phyloP scores from a whole-genome alignment of 2,329 filamentous ascomycete genomes.

The Ceratocystis smalleyi region DNA sequence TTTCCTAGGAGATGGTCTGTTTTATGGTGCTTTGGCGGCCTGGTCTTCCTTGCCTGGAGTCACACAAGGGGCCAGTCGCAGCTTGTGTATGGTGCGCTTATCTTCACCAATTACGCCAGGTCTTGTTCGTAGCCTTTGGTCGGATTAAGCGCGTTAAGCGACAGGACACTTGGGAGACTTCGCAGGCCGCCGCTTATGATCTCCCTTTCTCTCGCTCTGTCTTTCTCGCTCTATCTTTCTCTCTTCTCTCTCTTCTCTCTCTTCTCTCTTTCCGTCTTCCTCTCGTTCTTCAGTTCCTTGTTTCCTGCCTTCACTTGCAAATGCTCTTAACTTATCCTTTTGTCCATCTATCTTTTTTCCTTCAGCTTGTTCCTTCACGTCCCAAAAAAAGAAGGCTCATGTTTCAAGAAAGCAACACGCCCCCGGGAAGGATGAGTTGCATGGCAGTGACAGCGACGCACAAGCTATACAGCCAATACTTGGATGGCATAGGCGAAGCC shows the following conservation, averaged over 20 bases:
- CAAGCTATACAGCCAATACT: conserved; percentile 5
- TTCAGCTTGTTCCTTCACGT: conserved; percentile 2
- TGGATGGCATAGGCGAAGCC: background rate
- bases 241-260: background rate
- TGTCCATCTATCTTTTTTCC: background rate
- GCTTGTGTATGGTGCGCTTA: background rate
- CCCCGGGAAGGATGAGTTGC: background rate
- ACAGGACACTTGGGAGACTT: background rate
- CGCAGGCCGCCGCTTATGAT: background rate
- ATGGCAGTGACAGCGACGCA: conserved; percentile 12
- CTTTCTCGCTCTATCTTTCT: background rate
- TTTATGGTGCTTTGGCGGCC: background rate
- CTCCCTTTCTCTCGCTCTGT: too few species aligned
- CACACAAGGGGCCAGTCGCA: background rate
- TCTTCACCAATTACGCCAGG: background rate
- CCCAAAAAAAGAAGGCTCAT: conserved; percentile 8
- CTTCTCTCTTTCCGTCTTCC: background rate
- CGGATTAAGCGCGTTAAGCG: background rate
- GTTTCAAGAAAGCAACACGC: background rate
- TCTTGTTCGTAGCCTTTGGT: background rate
- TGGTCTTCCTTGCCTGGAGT: background rate
- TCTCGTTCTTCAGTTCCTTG: background rate
- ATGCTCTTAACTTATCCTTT: too few species aligned
- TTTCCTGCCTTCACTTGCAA: background rate
- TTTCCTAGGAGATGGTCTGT: background rate